These are phyloP conservation scores for Backusella luteola DNA, from an alignment of 192 early-diverging fungal genomes.

Conservation along the genomic window DNA sequence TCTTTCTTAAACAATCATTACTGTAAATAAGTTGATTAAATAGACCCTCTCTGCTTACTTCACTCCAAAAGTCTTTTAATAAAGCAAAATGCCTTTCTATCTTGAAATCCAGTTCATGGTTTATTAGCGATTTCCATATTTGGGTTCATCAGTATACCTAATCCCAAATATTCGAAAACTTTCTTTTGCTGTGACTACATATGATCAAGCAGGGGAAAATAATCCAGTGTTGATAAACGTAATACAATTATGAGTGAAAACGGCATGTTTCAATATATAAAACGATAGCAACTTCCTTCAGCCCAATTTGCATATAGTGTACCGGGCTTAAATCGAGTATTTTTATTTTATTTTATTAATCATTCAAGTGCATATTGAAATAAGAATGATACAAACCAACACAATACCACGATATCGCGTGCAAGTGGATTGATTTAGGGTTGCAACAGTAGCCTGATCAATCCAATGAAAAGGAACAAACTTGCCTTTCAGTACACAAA, in stretches of 20 bases:
- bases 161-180: too few relatives aligned
- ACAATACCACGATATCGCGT: neutral
- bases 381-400: neutral
- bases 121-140: too few relatives aligned
- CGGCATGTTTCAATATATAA: neutral
- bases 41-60: too few relatives aligned
- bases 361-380: neutral
- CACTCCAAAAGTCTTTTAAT: too few relatives aligned
- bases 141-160: too few relatives aligned
- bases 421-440: neutral
- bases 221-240: too few relatives aligned
- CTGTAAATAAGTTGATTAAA: too few relatives aligned
- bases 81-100: too few relatives aligned
- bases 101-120: too few relatives aligned
- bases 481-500: constrained; percentile 1
- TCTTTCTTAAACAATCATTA: too few relatives aligned
- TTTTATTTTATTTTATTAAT: neutral
- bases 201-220: too few relatives aligned
- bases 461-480: neutral
- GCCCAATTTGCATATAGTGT: neutral
- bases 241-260: neutral
- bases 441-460: neutral
- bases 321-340: neutral
- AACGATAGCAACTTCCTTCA: neutral
- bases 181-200: too few relatives aligned